These are phyloP conservation scores for Lophium mytilinum DNA, from an alignment of 495 filamentous ascomycete genomes.

Conservation along the genomic window DNA sequence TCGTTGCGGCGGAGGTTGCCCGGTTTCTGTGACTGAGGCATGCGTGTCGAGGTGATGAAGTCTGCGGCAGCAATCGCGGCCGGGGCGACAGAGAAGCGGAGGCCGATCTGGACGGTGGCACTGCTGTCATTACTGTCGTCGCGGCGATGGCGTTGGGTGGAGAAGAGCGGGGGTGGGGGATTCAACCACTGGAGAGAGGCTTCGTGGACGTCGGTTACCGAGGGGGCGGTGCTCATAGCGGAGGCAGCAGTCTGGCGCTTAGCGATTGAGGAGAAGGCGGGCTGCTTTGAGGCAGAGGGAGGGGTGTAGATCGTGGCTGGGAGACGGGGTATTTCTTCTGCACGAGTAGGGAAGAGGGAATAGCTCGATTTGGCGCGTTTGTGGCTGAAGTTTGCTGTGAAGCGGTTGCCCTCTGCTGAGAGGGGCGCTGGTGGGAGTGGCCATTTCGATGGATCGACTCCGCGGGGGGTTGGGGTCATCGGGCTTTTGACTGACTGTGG, in stretches of 20 bases:
- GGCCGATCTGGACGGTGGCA: constrained; percentile 27
- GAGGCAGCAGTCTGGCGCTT: constrained; percentile 16
- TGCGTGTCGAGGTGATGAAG: constrained; percentile 6
- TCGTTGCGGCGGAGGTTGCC: constrained; percentile 11
- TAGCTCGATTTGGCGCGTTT: constrained; percentile 22
- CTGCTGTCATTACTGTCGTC: constrained; percentile 22
- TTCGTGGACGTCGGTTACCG: constrained; percentile 25
- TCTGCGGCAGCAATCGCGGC: constrained; percentile 25
- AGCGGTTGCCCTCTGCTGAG: neutral
- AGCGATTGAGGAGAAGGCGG: constrained; percentile 7
- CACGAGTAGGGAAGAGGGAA: constrained; percentile 24
- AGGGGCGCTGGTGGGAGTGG: constrained; percentile 22
- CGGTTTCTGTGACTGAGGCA: neutral
- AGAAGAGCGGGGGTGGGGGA: constrained; percentile 16
- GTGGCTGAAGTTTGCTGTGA: constrained; percentile 4
- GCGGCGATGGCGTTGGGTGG: constrained; percentile 7
- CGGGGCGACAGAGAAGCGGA: constrained; percentile 27
- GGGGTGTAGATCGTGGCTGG: constrained; percentile 26
- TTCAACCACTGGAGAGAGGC: constrained; percentile 11
- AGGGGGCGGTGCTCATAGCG: constrained; percentile 11
- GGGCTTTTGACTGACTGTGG: constrained; percentile 1
- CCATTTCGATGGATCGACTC: constrained; percentile 22
- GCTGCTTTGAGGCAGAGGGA: neutral
- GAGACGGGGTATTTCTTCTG: constrained; percentile 25
- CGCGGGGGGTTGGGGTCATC: constrained; percentile 5